Evolutionary conservation across 2,329 filamentous ascomycete species (phyloP), one percentile per base, ranked within the genome.

Genomic region (Aspergillus costaricaensis): DNA sequence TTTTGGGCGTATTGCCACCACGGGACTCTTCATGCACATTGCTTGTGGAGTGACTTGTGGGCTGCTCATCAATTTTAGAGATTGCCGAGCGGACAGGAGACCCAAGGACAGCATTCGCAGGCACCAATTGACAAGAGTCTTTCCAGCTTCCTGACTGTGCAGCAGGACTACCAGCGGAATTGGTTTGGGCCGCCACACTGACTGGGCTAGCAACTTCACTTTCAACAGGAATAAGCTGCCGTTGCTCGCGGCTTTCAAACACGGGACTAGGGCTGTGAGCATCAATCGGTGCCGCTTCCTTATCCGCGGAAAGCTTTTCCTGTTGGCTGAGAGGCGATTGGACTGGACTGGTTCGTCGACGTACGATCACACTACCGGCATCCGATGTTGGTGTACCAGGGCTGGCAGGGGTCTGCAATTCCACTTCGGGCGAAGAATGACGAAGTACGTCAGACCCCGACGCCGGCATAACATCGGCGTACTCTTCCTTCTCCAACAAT

Each of bases 1-100:
- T 69, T 43, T 67, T 70, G 3, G 62, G 58, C 5, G 63, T 58
- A 9, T 23, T 41, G 6, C 58, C 55, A 14, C 60, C 47, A 7
- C 63, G 65, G 47, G 50, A 23, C 61, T 61, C 36, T 43, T 57
- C 32, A 21, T 30, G 19, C 7, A 17, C 43, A 5, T 58, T 43
- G 14, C 19, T n/a, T 3, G 39, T 15, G 10, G 17, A 25, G 9
- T 15, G 43, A 21, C 36, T 50, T 5, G 21, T 15, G 9, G 39
- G 21, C 17, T 39, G 14, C 30, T 43, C 55, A 21, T 39, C 52
- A 17, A 19, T 57, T 27, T 54, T 47, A 14, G 43, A 47, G 19
- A 36, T 55, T 30, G 54, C 53, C 43, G 58, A 51, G 15, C 25
- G 17, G 4, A n/a, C 23, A n/a, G 53, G 43, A 12, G 53, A 44